phyloP scores from a whole-genome alignment of 441 rosid genomes.

The Pelargonium myrrhifolium region DNA sequence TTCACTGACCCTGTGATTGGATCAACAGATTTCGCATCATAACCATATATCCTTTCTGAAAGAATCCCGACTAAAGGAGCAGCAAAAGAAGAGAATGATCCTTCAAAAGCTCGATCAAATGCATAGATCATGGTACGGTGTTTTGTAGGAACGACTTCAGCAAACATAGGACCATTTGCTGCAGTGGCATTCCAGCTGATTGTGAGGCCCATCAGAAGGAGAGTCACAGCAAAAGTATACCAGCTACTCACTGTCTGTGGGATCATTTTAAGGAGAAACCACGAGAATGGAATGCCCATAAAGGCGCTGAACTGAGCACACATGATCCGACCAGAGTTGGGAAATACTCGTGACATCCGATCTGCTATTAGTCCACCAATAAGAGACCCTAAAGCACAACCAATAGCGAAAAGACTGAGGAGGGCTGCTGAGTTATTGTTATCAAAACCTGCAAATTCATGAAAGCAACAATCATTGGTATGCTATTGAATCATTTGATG shows the following conservation, averaged over 20 bases:
- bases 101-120: conserved; percentile 84
- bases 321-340: conserved; percentile 72
- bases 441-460: conserved; percentile 48
- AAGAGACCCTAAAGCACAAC: conserved; percentile 69
- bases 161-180: conserved; percentile 87
- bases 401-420: conserved; percentile 66
- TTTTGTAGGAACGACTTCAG: conserved; percentile 82
- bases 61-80: conserved; percentile 93
- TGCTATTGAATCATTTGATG: too few relatives aligned
- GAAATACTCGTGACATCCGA: conserved; percentile 45
- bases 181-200: conserved; percentile 90
- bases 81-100: conserved; percentile 78
- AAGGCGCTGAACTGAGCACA: conserved; percentile 93
- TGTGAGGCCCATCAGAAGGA: conserved; percentile 73
- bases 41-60: conserved; percentile 75
- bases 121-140: conserved; percentile 95
- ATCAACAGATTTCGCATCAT: conserved; percentile 62
- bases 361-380: conserved; percentile 77
- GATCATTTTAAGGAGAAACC: conserved; percentile 58
- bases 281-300: conserved; percentile 96
- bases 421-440: conserved; percentile 73
- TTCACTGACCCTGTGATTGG: conserved; percentile 51
- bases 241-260: conserved; percentile 68
- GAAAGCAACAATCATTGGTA: background rate
- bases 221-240: conserved; percentile 45